These are phyloP conservation scores for Akebia trifoliata DNA, from an alignment of 164 flowering plant genomes.

Conservation along the genomic window DNA sequence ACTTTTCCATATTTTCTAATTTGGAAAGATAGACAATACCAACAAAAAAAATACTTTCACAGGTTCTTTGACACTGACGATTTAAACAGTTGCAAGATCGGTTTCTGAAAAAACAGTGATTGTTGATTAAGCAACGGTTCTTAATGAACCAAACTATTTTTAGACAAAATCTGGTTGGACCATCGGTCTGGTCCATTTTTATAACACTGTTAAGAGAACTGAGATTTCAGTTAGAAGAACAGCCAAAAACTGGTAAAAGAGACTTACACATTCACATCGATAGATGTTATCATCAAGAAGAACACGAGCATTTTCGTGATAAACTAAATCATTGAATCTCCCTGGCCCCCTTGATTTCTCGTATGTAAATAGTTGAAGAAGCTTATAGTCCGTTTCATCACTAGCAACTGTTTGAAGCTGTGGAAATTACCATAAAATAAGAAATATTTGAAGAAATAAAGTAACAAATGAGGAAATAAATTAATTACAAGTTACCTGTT, in stretches of 20 bases:
- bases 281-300: conserved; percentile 86
- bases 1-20: no score
- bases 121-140: no score
- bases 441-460: not conserved
- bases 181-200: no score
- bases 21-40: no score
- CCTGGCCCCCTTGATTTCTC: conserved; percentile 70
- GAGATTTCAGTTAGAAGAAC: no score
- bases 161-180: no score
- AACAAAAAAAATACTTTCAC: no score
- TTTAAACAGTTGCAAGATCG: no score
- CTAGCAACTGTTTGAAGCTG: conserved; percentile 84
- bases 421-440: conserved; percentile 4
- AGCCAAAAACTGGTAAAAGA: conserved; percentile 3
- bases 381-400: conserved; percentile 87
- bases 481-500: conserved; percentile 43
- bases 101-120: no score
- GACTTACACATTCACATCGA: conserved; percentile 80
- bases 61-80: no score
- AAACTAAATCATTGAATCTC: conserved; percentile 67
- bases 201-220: no score
- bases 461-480: not conserved
- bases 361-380: conserved; percentile 84
- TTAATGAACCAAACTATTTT: no score
- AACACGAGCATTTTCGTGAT: conserved; percentile 82